phyloP scores from a whole-genome alignment of 2,329 filamentous ascomycete species.

The Calonectria ilicicola region DNA sequence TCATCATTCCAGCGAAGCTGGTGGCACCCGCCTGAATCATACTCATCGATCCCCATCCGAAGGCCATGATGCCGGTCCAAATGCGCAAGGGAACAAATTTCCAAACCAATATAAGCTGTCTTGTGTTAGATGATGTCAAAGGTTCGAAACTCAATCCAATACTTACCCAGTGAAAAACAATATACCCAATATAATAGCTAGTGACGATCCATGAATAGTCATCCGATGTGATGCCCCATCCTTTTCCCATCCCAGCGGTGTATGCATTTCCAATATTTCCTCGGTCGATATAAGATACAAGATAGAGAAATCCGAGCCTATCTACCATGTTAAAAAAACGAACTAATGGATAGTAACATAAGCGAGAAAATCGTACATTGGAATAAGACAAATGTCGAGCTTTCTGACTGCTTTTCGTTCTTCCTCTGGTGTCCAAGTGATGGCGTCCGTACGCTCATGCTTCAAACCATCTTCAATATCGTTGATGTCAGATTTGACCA shows the following conservation, averaged over 20 bases:
- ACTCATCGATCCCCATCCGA: conserved; percentile 23
- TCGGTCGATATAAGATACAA: conserved; percentile 21
- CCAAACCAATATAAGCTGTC: conserved; percentile 29
- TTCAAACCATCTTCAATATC: too few species aligned
- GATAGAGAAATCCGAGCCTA: conserved; percentile 16
- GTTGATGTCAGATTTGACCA: too few species aligned
- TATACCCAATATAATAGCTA: conserved; percentile 9
- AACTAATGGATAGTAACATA: too few species aligned
- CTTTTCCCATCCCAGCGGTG: conserved; percentile 14
- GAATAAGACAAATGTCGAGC: too few species aligned
- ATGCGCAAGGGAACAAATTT: conserved; percentile 33
- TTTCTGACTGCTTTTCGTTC: too few species aligned
- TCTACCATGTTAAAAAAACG: too few species aligned
- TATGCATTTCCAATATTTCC: conserved; percentile 24
- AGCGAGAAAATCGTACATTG: too few species aligned
- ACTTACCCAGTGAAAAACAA: conserved; percentile 9
- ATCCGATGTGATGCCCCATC: conserved; percentile 13
- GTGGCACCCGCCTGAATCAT: background rate
- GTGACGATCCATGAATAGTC: conserved; percentile 11
- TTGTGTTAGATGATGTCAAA: background rate
- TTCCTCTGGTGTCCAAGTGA: too few species aligned
- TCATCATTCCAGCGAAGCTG: conserved; percentile 4
- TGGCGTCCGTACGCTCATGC: too few species aligned
- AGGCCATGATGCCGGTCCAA: conserved; percentile 28
- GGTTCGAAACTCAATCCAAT: background rate